phyloP scores from a whole-genome alignment of 1,284 basidiomycete genomes.

The Pterulicium gracile region DNA sequence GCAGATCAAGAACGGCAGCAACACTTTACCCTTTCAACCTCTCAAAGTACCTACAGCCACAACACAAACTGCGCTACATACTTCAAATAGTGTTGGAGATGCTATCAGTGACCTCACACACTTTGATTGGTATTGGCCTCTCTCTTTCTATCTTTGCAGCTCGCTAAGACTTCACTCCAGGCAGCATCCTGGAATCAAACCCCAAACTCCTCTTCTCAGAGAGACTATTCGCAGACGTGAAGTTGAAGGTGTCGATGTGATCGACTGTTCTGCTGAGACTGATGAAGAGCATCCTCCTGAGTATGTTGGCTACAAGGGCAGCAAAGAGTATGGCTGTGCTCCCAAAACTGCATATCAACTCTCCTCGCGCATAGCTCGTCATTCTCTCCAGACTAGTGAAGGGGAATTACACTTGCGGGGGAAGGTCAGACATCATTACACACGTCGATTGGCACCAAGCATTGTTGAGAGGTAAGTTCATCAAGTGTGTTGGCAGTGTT shows the following conservation, averaged over 20 bases:
- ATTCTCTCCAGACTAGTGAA: neutral
- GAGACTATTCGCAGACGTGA: too few relatives aligned
- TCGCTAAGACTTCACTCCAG: neutral
- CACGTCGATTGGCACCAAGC: neutral
- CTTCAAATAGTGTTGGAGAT: neutral
- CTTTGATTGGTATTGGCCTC: neutral
- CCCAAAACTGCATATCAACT: neutral
- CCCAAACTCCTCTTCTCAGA: too few relatives aligned
- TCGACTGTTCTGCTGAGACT: neutral
- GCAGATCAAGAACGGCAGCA: slow-evolving; percentile 24
- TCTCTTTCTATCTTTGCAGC: neutral
- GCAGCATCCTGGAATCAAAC: too few relatives aligned
- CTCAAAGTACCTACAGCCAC: neutral
- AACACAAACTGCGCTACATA: neutral
- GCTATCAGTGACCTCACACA: neutral
- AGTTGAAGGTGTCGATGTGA: too few relatives aligned
- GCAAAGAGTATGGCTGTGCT: too few relatives aligned
- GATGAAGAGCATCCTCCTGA: neutral
- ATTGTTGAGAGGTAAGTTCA: neutral
- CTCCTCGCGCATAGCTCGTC: neutral
- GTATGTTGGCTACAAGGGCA: too few relatives aligned
- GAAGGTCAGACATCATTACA: neutral
- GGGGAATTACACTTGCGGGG: neutral
- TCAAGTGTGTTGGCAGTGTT: too few relatives aligned
- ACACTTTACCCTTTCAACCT: neutral